Evolutionary conservation across 306 rosid genomes (phyloP), one percentile per base, ranked within the genome.

Genomic region (Alnus rubra): DNA sequence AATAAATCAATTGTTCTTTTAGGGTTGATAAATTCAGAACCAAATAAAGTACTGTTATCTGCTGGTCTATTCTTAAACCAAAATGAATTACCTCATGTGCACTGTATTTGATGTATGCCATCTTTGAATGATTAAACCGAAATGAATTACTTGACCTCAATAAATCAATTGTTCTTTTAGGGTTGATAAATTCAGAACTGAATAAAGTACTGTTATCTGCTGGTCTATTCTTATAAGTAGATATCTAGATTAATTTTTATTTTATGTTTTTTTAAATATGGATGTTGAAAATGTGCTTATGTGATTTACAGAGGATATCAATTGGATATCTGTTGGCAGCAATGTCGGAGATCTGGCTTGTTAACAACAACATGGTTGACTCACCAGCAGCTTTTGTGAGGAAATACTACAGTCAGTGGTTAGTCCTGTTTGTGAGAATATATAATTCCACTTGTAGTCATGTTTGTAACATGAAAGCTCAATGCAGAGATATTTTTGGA

Each of bases 391-490:
- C 84, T 55, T 90, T 84, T 76, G 79, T 82, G 79, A 86, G 83
- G 88, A 92, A 92, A 87, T 92, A 90, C 91, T 92, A 74, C 86
- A 48, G 74, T 74, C 94, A 90, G 85, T 90, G 97, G 97, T 92
- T 74, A 84, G 97, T 90, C 84, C 44, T 71, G 45, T 69, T 81
- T 73, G 59, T 64, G 69, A 18, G 60, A 45, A 15, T 59, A n/a
- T 18, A 64, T 53, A 73, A 63, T 31, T 53, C 15, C 4, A 33
- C 48, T 59, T 14, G n/a, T 75, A 37, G 54, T 44, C 71, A n/a
- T 68, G 11, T 9, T 59, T 73, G 14, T 48, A 4, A 9, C 37
- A 0, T 74, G 47, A 23, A 67, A 65, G 45, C 12, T 30, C 30
- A 39, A 19, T 6, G 13, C 50, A 0, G 12, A 42, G 51, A 14